A percentile compares a stretch with the other conserved stretches of the same genome.
Evolutionary conservation across 1,284 basidiomycete species (phyloP).

Genomic region (Pisolithus thermaeus): DNA sequence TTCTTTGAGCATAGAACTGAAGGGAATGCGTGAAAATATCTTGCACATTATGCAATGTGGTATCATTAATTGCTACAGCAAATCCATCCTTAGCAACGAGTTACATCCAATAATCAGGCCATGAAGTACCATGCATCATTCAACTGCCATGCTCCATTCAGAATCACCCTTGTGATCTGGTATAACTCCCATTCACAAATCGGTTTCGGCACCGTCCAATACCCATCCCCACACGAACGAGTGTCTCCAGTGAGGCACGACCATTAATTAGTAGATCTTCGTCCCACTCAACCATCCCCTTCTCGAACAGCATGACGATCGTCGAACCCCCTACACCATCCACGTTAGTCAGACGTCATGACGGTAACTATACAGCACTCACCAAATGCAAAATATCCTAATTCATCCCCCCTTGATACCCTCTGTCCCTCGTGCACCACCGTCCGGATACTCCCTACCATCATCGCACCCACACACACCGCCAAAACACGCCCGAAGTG

Average conservation of each 20-base stretch:
- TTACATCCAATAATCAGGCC: neutral
- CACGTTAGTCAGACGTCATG: neutral
- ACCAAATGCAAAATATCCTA: slow-evolving; percentile 94
- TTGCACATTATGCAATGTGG: too few species aligned
- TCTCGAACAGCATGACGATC: slow-evolving; percentile 83
- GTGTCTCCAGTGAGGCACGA: slow-evolving; percentile 77
- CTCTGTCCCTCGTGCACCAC: slow-evolving; percentile 80
- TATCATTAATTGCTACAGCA: too few species aligned
- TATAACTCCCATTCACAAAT: slow-evolving; percentile 7
- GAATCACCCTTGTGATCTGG: slow-evolving; percentile 6
- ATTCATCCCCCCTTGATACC: slow-evolving; percentile 81
- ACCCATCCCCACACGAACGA: slow-evolving; percentile 85
- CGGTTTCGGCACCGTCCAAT: slow-evolving; percentile 47
- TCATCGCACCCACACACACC: slow-evolving; percentile 90
- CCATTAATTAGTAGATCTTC: slow-evolving; percentile 86
- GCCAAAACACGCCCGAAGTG: slow-evolving; percentile 87
- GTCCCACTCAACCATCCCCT: slow-evolving; percentile 80
- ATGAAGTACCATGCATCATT: neutral
- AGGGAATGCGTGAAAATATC: too few species aligned
- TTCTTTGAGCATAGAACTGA: too few species aligned
- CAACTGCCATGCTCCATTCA: neutral
- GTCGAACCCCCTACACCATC: slow-evolving; percentile 71
- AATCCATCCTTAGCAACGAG: too few species aligned
- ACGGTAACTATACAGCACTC: slow-evolving; percentile 19
- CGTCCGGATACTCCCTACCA: slow-evolving; percentile 86